Evolutionary conservation across 108 stramenopile genomes (phyloP).

Genomic region (Skeletonema tropicum): DNA sequence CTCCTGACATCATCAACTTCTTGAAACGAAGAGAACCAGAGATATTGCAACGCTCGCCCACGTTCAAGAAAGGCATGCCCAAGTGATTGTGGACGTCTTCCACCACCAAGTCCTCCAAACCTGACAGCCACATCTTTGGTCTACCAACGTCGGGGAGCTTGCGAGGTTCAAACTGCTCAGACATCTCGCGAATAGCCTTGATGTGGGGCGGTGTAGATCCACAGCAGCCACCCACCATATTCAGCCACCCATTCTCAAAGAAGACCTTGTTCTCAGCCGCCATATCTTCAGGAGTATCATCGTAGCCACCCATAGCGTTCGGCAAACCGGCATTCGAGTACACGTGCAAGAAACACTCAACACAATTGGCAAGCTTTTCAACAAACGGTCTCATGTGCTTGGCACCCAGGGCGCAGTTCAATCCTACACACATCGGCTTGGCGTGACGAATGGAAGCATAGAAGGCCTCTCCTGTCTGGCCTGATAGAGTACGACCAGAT

Average conservation of each 20-base stretch:
- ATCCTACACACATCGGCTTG: conserved; percentile 98
- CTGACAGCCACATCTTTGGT: conserved; percentile 97
- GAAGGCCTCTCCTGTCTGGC: conserved; percentile 98
- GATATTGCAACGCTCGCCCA: conserved; percentile 98
- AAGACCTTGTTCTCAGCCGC: conserved; percentile 91
- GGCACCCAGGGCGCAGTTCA: conserved; percentile 99
- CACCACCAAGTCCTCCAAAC: conserved; percentile 93
- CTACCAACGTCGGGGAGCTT: conserved; percentile 83
- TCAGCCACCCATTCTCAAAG: conserved; percentile 93
- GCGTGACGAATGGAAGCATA: conserved; percentile 96
- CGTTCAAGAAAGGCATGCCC: conserved; percentile 95
- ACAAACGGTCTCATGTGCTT: conserved; percentile 97
- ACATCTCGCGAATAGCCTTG: conserved; percentile 81
- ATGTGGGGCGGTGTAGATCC: conserved; percentile 98
- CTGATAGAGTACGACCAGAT: conserved; percentile 97
- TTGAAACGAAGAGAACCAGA: conserved; percentile 96
- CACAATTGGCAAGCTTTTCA: conserved; percentile 86
- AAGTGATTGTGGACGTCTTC: conserved; percentile 93
- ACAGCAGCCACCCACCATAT: conserved; percentile 99
- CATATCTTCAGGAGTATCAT: conserved; percentile 97
- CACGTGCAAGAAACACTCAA: conserved; percentile 97
- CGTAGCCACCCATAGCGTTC: conserved; percentile 99
- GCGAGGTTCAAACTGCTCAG: conserved; percentile 70
- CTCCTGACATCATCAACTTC: conserved; percentile 95
- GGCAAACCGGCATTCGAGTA: conserved; percentile 99